These are phyloP conservation scores for Fusarium austroafricanum DNA, from an alignment of 2,329 filamentous ascomycete species.

Conservation along the genomic window DNA sequence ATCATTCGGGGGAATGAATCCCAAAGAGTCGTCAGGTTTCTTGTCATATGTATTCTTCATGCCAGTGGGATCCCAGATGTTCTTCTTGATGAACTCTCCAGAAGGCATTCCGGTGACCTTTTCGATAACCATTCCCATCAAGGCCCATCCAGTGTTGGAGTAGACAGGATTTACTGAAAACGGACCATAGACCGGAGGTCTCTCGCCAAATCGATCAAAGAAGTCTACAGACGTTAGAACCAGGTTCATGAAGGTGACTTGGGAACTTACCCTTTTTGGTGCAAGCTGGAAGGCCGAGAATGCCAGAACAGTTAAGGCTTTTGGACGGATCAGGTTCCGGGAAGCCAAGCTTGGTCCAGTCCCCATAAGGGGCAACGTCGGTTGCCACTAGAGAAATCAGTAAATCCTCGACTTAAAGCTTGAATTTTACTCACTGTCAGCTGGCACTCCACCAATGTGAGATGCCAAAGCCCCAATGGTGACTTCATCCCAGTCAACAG, in stretches of 20 bases:
- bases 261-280: neutral
- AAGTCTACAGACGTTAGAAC: neutral
- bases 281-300: conserved; percentile 7
- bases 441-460: conserved; percentile 5
- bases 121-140: conserved; percentile 16
- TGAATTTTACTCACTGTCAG: neutral
- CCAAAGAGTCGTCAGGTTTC: conserved; percentile 5
- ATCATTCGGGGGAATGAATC: conserved; percentile 4
- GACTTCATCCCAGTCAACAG: conserved; percentile 18
- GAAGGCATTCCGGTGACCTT: conserved; percentile 19
- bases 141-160: conserved; percentile 1
- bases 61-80: conserved; percentile 10
- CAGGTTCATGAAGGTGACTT: no score
- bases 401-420: accelerated
- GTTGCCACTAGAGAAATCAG: neutral
- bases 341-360: conserved; percentile 17
- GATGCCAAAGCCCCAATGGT: conserved; percentile 14
- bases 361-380: conserved; percentile 18
- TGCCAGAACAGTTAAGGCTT: conserved; percentile 20
- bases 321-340: neutral
- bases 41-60: conserved; percentile 4
- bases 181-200: conserved; percentile 9
- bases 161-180: conserved; percentile 7
- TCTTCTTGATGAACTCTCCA: conserved; percentile 11
- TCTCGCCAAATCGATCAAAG: conserved; percentile 12